These are phyloP conservation scores for Alternaria conjuncta DNA, from an alignment of 2,329 filamentous ascomycete species.

Conservation along the genomic window DNA sequence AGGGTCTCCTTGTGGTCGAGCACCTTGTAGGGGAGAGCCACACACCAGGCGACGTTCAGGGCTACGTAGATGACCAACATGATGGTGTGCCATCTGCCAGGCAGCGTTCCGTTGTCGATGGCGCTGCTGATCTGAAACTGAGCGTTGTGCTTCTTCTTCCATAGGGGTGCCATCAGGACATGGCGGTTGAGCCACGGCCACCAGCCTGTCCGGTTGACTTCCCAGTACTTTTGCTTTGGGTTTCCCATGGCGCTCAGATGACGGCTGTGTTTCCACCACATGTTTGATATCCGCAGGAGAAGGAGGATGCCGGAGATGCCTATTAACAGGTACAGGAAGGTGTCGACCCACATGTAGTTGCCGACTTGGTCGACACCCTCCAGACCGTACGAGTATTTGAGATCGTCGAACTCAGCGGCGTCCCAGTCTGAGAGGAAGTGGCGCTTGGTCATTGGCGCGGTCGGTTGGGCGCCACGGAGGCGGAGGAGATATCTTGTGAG, in stretches of 20 bases:
- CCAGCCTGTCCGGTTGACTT: slow-evolving; percentile 51
- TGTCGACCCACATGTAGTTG: slow-evolving; percentile 57
- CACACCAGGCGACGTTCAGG: slow-evolving; percentile 79
- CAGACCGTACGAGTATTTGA: slow-evolving; percentile 53
- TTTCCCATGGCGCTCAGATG: slow-evolving; percentile 54
- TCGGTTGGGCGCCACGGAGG: slow-evolving; percentile 27
- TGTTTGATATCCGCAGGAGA: slow-evolving; percentile 50
- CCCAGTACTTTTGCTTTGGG: slow-evolving; percentile 54
- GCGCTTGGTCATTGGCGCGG: slow-evolving; percentile 23
- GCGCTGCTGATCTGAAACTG: slow-evolving; percentile 73
- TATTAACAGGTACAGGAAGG: slow-evolving; percentile 48
- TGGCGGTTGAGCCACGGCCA: slow-evolving; percentile 69
- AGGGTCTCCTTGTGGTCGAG: slow-evolving; percentile 63
- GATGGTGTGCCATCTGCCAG: slow-evolving; percentile 77
- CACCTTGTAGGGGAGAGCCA: slow-evolving; percentile 66
- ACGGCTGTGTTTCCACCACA: slow-evolving; percentile 53
- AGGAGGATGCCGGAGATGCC: slow-evolving; percentile 48
- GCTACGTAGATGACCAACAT: slow-evolving; percentile 72
- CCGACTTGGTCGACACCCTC: slow-evolving; percentile 55
- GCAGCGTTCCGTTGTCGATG: slow-evolving; percentile 76
- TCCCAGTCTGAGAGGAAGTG: slow-evolving; percentile 41
- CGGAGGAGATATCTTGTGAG: slow-evolving; percentile 32
- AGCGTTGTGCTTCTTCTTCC: slow-evolving; percentile 76
- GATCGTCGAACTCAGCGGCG: slow-evolving; percentile 34
- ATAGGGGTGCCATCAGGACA: slow-evolving; percentile 73